These are phyloP conservation scores for Penicillium canescens DNA, from an alignment of 495 filamentous ascomycete genomes.

Conservation along the genomic window DNA sequence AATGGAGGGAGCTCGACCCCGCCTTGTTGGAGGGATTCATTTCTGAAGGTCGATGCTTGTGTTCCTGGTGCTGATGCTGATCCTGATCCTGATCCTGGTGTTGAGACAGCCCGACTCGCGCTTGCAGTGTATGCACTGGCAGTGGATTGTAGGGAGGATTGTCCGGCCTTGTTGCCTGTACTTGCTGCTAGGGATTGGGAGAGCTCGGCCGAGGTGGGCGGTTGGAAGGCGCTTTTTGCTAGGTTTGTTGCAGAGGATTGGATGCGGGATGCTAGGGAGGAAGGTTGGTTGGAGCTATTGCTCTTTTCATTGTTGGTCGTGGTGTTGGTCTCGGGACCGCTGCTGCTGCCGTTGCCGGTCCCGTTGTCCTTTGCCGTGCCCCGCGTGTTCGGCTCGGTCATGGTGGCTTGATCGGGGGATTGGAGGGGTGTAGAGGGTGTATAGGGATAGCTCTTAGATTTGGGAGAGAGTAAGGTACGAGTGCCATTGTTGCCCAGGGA, in stretches of 20 bases:
- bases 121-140: slow-evolving; percentile 14
- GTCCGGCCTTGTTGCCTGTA: slow-evolving; percentile 22
- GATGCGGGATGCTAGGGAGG: slow-evolving; percentile 37
- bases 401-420: background rate
- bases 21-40: background rate
- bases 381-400: slow-evolving; percentile 25
- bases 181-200: slow-evolving; percentile 27
- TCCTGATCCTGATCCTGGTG: background rate
- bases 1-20: slow-evolving; percentile 27
- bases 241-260: slow-evolving; percentile 40
- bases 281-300: background rate
- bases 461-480: background rate
- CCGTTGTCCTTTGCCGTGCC: slow-evolving; percentile 6
- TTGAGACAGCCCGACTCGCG: slow-evolving; percentile 1
- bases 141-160: slow-evolving; percentile 17
- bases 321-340: background rate
- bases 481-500: too few relatives aligned
- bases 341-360: too few relatives aligned
- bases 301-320: background rate
- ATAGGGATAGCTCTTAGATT: background rate
- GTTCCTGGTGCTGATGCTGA: background rate
- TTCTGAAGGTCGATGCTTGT: slow-evolving; percentile 20
- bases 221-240: slow-evolving; percentile 33
- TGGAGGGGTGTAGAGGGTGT: background rate
- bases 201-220: slow-evolving; percentile 16